A percentile compares a stretch with the other conserved stretches of the same genome.
Evolutionary conservation across 495 filamentous ascomycete species (phyloP).

Genomic region (Xylaria bambusicola): DNA sequence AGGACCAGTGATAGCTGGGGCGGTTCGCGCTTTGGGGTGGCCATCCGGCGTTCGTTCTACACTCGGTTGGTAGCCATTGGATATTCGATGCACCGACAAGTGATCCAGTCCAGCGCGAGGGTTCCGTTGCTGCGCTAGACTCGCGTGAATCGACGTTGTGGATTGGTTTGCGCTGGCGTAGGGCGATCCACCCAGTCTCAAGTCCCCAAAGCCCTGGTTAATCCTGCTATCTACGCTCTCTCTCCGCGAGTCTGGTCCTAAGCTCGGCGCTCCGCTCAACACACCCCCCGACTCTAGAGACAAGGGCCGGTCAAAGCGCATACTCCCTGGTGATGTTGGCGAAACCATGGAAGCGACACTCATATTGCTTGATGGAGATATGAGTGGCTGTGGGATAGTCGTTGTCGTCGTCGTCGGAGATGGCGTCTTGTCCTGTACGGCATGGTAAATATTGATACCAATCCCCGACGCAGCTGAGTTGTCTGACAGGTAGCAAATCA

Average conservation of each 20-base stretch:
- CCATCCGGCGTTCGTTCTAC: constrained; percentile 54
- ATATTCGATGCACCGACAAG: constrained; percentile 56
- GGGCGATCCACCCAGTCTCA: constrained; percentile 67
- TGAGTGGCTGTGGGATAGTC: constrained; percentile 45
- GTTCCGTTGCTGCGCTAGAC: constrained; percentile 54
- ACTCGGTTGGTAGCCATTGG: constrained; percentile 62
- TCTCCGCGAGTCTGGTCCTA: constrained; percentile 57
- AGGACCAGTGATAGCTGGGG: constrained; percentile 75
- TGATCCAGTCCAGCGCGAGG: constrained; percentile 46
- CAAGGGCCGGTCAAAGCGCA: constrained; percentile 47
- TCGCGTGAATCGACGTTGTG: constrained; percentile 67
- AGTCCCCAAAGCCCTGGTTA: constrained; percentile 67
- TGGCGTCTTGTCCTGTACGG: constrained; percentile 54
- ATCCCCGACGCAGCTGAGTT: constrained; percentile 52
- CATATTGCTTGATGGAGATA: constrained; percentile 53
- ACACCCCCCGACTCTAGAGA: constrained; percentile 41
- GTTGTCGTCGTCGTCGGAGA: constrained; percentile 48
- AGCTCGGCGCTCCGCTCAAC: constrained; percentile 24
- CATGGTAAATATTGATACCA: constrained; percentile 46
- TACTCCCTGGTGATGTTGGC: constrained; percentile 47
- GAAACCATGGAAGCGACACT: constrained; percentile 60
- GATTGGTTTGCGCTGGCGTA: constrained; percentile 78
- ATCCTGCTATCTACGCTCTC: constrained; percentile 80
- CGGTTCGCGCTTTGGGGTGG: constrained; percentile 58
- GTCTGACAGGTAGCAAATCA: constrained; percentile 35